Base-by-base conservation (phyloP, 140 eudicot genomes). In the Stevia rebaudiana region DNA sequence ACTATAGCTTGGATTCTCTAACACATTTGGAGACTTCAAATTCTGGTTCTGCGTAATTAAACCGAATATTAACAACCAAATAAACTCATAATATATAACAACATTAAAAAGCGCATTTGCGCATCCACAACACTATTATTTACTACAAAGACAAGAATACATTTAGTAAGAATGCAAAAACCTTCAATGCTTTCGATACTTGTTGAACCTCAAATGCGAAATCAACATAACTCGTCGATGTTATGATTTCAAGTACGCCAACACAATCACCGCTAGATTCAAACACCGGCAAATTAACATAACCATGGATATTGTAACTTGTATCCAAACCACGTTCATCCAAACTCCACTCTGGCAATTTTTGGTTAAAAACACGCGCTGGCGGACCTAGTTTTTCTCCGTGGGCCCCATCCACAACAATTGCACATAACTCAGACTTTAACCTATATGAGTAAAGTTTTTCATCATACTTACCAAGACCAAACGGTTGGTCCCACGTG, bases 231-330 rank as follows among this genome's bases (percentile, higher is more conserved):
- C 60, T 50, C 19, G 46, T 50, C 17, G 41, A 50, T 19, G 52
- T 62, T 33, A 76, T 25, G 23, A 76, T 48, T 65, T 76, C 81
- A 64, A 76, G 68, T 6, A 76, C 73, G 54, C 77, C 76, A 37
- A 70, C 73, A 40, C 76, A 69, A 4, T 11, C 73, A 39, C 57
- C 16, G 16, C 13, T n/a, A 11, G 76, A 49, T 46, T 63, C 76
- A 64, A 76, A 55, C 33, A 76, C 81, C 0, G 81, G 81, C 63
- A 76, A 18, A 46, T 48, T 37, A 47, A 70, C 18, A 57, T 46
- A 64, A 1, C 67, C 71, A 11, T 23, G 44, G 11, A 69, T 37
- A 35, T 47, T 42, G 61, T 46, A 51, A 4, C 40, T 35, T 21
- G 55, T 12, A 43, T 56, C 76, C 25, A 11, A 19, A 42, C 67